phyloP scores from a whole-genome alignment of 345 rosid species.

The Gossypium longicalyx region DNA sequence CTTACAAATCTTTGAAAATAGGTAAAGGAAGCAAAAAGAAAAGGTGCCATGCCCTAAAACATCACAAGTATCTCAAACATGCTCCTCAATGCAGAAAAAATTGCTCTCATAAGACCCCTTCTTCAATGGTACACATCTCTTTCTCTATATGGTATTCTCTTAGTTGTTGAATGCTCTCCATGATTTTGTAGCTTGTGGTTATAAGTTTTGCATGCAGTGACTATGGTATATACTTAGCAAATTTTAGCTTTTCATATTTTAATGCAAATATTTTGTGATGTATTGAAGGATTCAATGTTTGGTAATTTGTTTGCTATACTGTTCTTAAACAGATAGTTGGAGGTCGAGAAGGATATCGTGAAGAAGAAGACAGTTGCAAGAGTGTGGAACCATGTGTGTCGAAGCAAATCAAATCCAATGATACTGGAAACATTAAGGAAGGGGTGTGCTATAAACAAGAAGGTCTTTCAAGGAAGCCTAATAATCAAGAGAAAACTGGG shows the following conservation, averaged over 20 bases:
- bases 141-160: not conserved
- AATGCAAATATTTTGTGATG: too few relatives aligned
- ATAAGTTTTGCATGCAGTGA: not conserved
- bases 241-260: too few relatives aligned
- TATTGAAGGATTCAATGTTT: too few relatives aligned
- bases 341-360: conserved; percentile 32
- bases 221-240: not conserved
- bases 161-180: not conserved
- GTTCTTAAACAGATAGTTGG: conserved; percentile 35
- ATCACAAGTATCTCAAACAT: conserved; percentile 46
- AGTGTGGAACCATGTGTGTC: conserved; percentile 20
- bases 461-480: conserved; percentile 43
- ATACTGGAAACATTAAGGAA: conserved; percentile 49
- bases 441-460: conserved; percentile 62
- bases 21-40: conserved; percentile 47
- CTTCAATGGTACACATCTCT: conserved; percentile 48
- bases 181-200: not conserved
- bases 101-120: conserved; percentile 35
- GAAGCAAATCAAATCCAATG: conserved; percentile 37
- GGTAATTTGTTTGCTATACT: conserved; percentile 18
- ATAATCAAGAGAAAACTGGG: conserved; percentile 31
- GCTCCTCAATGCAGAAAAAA: conserved; percentile 46
- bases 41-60: conserved; percentile 38
- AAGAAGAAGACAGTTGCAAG: conserved; percentile 34
- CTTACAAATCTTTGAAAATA: conserved; percentile 35